A percentile compares a stretch with the other conserved stretches of the same genome.
These are phyloP conservation scores for Mitragyna speciosa DNA, from an alignment of 257 asterid genomes.

Conservation along the genomic window DNA sequence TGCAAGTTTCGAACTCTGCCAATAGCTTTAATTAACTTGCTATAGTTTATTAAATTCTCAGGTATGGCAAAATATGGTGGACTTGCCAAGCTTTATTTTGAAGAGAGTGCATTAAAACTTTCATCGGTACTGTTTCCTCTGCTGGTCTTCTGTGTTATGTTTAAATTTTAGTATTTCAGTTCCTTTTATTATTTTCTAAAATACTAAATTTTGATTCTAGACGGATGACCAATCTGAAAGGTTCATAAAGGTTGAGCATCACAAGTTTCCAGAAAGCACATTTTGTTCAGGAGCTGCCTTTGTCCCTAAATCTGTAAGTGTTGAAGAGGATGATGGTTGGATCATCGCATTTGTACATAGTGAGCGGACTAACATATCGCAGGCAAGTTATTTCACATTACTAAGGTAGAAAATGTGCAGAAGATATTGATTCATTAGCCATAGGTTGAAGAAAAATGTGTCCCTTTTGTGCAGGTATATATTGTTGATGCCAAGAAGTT, in stretches of 20 bases:
- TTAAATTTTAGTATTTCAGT: not conserved
- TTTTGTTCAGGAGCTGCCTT: too few relatives aligned
- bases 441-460: not conserved
- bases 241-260: too few relatives aligned
- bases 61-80: conserved; percentile 71
- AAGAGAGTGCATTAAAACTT: conserved; percentile 11
- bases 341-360: conserved; percentile 48
- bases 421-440: not conserved
- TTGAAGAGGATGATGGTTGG: conserved; percentile 70
- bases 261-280: too few relatives aligned
- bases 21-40: not conserved
- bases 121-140: conserved; percentile 14
- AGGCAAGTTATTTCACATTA: conserved; percentile 29
- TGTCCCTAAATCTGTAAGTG: too few relatives aligned
- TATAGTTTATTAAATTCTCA: conserved; percentile 10
- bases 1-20: not conserved
- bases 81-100: conserved; percentile 53
- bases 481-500: conserved; percentile 53
- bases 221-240: conserved; percentile 7
- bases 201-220: conserved; percentile 5
- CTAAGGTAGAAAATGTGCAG: not conserved
- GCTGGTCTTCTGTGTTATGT: not conserved
- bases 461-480: conserved; percentile 37
- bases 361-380: conserved; percentile 47
- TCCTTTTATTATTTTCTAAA: not conserved